These are phyloP conservation scores for Corchorus olitorius DNA, from an alignment of 345 rosid species.

Conservation along the genomic window DNA sequence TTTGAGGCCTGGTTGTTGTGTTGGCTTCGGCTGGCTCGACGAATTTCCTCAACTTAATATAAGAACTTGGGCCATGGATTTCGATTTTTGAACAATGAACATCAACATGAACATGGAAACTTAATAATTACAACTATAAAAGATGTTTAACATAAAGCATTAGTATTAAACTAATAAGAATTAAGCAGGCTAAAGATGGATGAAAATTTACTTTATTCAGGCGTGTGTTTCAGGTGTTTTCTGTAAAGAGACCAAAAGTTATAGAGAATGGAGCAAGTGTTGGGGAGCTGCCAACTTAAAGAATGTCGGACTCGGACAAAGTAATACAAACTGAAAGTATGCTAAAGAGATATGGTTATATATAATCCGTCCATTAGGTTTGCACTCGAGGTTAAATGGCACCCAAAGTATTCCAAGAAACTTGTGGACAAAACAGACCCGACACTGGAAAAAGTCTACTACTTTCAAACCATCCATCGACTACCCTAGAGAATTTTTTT, in stretches of 20 bases:
- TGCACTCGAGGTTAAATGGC: constrained; percentile 7
- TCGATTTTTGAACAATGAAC: no score
- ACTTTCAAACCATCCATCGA: background rate
- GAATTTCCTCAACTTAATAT: no score
- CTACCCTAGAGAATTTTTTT: background rate
- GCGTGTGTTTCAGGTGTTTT: constrained; percentile 19
- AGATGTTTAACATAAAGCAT: no score
- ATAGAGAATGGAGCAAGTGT: constrained; percentile 29
- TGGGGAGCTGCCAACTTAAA: no score
- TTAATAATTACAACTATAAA: no score
- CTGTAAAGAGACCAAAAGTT: constrained; percentile 8
- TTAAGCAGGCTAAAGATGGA: background rate
- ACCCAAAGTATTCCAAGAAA: background rate
- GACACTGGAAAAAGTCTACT: background rate
- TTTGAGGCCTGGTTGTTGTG: no score
- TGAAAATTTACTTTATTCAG: background rate
- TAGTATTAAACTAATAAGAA: no score
- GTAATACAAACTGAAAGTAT: background rate
- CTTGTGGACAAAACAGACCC: background rate
- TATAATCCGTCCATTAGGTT: constrained; percentile 13
- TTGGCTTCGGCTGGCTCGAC: no score
- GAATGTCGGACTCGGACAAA: no score
- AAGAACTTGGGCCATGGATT: no score
- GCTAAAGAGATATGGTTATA: constrained; percentile 3
- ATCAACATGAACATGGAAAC: no score